phyloP scores from a whole-genome alignment of 805 yeast genomes.

The Wickerhamomyces mucosus region DNA sequence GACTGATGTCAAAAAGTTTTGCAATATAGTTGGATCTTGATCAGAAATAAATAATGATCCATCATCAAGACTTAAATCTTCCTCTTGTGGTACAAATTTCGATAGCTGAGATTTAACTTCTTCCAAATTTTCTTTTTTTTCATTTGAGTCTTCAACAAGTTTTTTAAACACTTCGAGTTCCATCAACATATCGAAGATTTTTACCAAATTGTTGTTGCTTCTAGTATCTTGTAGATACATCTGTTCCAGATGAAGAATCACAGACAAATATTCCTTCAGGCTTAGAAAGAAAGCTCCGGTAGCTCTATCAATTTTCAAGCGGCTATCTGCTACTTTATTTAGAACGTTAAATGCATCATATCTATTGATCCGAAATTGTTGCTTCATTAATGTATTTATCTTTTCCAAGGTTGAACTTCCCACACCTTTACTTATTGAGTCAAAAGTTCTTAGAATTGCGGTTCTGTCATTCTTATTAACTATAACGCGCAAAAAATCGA shows the following conservation, averaged over 20 bases:
- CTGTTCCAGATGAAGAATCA: background rate
- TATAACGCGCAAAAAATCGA: conserved; percentile 58
- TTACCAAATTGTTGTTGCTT: conserved; percentile 2
- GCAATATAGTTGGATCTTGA: conserved; percentile 17
- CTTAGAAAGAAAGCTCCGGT: conserved; percentile 2
- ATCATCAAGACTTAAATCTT: too few relatives aligned
- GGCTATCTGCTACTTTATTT: conserved; percentile 2
- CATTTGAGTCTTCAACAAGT: conserved; percentile 17
- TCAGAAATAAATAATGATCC: conserved; percentile 9
- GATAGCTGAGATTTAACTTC: conserved; percentile 31
- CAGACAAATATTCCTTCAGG: conserved; percentile 1
- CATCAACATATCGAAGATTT: conserved; percentile 10
- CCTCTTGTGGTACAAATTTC: conserved; percentile 27
- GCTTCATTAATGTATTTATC: conserved; percentile 6
- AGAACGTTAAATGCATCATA: conserved; percentile 8
- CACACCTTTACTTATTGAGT: conserved; percentile 44
- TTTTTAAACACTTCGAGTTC: conserved; percentile 1
- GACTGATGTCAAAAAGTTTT: conserved; percentile 27
- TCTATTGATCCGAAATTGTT: background rate
- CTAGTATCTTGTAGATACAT: conserved; percentile 1
- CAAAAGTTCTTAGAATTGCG: conserved; percentile 49
- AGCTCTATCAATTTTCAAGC: conserved; percentile 3
- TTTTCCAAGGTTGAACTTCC: conserved; percentile 32
- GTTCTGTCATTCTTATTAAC: conserved; percentile 48
- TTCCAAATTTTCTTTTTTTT: conserved; percentile 25